Conservation (phyloP, 352 stramenopile genomes). For the Globisporangium spiculum region DNA sequence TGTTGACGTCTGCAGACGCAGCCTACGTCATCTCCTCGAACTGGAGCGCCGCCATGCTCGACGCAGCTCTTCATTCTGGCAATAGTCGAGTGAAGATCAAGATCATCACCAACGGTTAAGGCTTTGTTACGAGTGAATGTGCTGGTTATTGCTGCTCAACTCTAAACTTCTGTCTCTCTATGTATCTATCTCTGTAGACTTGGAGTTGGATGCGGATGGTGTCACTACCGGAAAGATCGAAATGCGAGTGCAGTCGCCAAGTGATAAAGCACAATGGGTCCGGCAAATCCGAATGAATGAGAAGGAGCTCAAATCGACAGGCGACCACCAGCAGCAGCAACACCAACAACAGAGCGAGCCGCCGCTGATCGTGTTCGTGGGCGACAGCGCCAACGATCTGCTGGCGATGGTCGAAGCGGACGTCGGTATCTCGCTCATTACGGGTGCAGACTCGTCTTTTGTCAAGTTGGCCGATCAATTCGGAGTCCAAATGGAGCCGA, state of each 20-base stretch:
- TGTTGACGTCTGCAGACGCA: conserved; percentile 19
- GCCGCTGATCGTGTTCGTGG: conserved; percentile 45
- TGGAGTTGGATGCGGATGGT: conserved; percentile 35
- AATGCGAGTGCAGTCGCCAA: conserved; percentile 48
- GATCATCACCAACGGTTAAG: conserved; percentile 65
- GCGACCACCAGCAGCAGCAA: neutral
- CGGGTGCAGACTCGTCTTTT: conserved; percentile 22
- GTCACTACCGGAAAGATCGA: conserved; percentile 54
- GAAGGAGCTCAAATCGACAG: neutral
- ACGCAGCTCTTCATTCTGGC: conserved; percentile 20
- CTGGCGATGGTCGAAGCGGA: conserved; percentile 61
- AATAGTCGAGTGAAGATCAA: conserved; percentile 1
- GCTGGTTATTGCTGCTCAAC: neutral
- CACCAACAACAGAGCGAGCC: neutral
- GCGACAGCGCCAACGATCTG: conserved; percentile 67
- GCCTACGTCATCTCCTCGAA: conserved; percentile 61
- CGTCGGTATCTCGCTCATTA: conserved; percentile 43
- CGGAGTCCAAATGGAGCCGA: conserved; percentile 28
- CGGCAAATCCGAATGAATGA: conserved; percentile 12
- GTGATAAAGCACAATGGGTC: conserved; percentile 50
- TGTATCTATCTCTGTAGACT: conserved; percentile 27
- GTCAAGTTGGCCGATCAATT: conserved; percentile 28
- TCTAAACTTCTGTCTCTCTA: neutral
- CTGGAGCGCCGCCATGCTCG: conserved; percentile 58
- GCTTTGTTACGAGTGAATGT: neutral